Base-by-base conservation (phyloP, 306 rosid genomes). In the Hippophae gyantsensis region DNA sequence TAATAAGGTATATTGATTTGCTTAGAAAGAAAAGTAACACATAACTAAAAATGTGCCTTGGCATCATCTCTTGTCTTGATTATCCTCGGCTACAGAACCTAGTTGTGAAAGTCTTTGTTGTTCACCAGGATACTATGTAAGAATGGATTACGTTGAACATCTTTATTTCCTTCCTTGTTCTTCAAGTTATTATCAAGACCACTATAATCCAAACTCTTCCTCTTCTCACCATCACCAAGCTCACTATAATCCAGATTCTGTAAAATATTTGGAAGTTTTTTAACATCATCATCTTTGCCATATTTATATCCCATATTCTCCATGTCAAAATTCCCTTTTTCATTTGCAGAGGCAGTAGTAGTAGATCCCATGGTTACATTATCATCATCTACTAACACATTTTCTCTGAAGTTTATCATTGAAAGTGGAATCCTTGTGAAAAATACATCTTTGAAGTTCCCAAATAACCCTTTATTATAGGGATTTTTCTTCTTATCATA, bases 401-500 rank as follows among this genome's bases (percentile, higher is more conserved):
- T 83, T 45, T 68, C 75, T 76, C 93, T 81, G 56, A 92, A 92
- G 62, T 92, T 70, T 10, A 92, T 57, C 87, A 70, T 10, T 14
- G 87, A 53, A 23, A 71, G 74, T 44, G 95, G 95, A 45, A 83
- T 80, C 66, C 62, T 85, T 7, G 79, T n/a, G 78, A 78, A 92
- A 7, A 93, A 85, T 38, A 87, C 84, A 51, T 87, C 89, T 64
- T 78, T 85, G 6, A 83, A 66, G 76, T 92, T 92, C 56, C 48
- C 57, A 27, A 69, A 0, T 38, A 85, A 13, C 53, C 98, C 96
- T 46, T 58, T 81, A 8, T 73, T 61, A 49, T 27, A 83, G 10
- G 98, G 98, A 46, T 87, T 92, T 62, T 79, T 84, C 57, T 87
- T 87, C 87, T 80, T 83, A 65, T 92, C 96, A 1, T 92, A 92